phyloP scores from a whole-genome alignment of 129 eudicot genomes.

The Flaveria ramosissima region DNA sequence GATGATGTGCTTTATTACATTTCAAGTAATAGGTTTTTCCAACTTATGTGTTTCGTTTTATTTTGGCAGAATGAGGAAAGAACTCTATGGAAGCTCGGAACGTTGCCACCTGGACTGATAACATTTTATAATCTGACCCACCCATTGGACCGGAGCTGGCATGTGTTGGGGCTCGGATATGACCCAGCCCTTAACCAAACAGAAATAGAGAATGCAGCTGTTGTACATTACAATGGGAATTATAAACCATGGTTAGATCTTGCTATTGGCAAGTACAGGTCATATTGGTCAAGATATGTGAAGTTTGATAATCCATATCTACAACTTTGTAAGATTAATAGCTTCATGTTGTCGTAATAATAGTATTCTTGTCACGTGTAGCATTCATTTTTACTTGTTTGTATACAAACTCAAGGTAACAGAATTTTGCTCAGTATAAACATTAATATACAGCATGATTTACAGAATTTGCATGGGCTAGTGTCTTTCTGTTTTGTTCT shows the following conservation, averaged over 20 bases:
- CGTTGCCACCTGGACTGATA: conserved; percentile 93
- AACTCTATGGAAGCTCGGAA: conserved; percentile 97
- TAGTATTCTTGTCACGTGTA: conserved; percentile 9
- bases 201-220: conserved; percentile 80
- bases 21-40: conserved; percentile 1
- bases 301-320: conserved; percentile 75
- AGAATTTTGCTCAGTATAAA: conserved; percentile 23
- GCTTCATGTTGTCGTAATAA: conserved; percentile 27
- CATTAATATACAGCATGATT: conserved; percentile 24
- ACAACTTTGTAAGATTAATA: conserved; percentile 62
- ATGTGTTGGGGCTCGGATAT: conserved; percentile 91
- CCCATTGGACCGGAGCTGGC: conserved; percentile 91
- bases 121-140: conserved; percentile 91
- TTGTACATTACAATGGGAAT: conserved; percentile 93
- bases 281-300: conserved; percentile 91
- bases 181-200: conserved; percentile 97
- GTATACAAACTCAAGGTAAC: conserved; percentile 30
- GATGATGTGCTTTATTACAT: neutral
- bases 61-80: conserved; percentile 86
- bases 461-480: conserved; percentile 14
- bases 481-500: neutral
- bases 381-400: conserved; percentile 16
- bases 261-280: conserved; percentile 89
- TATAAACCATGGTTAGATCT: conserved; percentile 99
- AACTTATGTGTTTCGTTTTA: conserved; percentile 9